Evolutionary conservation across 2,329 filamentous ascomycete species (phyloP), one percentile per base, ranked within the genome.

Genomic region (Xenoacremonium recifei): DNA sequence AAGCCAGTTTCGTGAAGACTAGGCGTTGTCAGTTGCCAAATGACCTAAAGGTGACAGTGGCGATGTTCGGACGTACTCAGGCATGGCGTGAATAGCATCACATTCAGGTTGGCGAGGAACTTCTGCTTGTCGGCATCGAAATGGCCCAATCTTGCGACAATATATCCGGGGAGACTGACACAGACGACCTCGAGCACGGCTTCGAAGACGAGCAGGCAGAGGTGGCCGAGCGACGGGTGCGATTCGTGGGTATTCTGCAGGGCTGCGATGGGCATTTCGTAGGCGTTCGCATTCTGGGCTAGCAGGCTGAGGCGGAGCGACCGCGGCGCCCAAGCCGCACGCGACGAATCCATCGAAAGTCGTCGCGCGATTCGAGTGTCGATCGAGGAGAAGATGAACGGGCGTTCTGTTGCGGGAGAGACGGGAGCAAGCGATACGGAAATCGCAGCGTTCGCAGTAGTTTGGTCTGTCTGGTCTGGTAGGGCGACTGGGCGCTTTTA

Each of bases 1-100:
- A 95, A 6, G 91, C 93, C 29, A 99, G 79, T 68, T 99, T 99
- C 13, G 89, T 96, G 67, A 97, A 99, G 66, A 99, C 90, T 93
- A 50, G 7, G 21, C 12, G 7, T 10, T 7, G 49, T 65, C 51
- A 61, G 50, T 21, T n/a, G n/a, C n/a, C 18, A 18, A 29, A 20
- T 20, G 27, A 15, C 4, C 15, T 11, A 35, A 19, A 20, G 20
- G 21, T 10, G 17, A 12, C 6, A 17, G 19, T 21, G 27, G 23
- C 16, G 19, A 32, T 17, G 35, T 25, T 17, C 32, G 23, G 30
- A 69, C 84, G 48, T 82, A 95, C 89, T 95, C 50, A 99, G 82
- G 65, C 93, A 97, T 51, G 93, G 93, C 21, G 93, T 99, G 68
- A 99, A 99, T 31, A 99, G 77, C 71, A 87, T 88, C 45, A 96